phyloP scores from a whole-genome alignment of 2,329 filamentous ascomycete species.

The Ophiostoma ulmi region DNA sequence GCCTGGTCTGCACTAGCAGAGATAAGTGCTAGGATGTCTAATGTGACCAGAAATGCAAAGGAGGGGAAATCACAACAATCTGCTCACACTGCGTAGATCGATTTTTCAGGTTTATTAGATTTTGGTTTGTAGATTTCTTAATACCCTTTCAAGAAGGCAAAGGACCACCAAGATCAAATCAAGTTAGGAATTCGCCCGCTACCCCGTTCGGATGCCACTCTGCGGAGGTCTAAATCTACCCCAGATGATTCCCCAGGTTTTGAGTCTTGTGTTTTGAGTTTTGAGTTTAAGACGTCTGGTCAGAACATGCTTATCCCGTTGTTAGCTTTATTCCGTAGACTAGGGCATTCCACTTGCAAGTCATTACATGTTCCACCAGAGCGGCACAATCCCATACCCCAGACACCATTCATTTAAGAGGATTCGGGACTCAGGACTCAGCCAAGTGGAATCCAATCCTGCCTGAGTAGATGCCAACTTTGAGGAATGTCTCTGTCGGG shows the following conservation, averaged over 20 bases:
- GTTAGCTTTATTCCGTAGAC: too few species aligned
- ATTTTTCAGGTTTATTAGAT: not conserved
- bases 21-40: too few species aligned
- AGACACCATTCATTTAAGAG: not conserved
- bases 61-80: not conserved
- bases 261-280: not conserved
- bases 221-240: not conserved
- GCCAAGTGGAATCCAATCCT: not conserved
- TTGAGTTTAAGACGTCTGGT: too few species aligned
- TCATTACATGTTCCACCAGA: not conserved
- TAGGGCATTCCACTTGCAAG: too few species aligned
- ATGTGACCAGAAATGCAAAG: not conserved
- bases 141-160: too few species aligned
- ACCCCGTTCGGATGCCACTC: not conserved
- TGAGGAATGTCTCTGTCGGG: not conserved
- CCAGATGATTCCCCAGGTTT: conserved; percentile 6
- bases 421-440: not conserved
- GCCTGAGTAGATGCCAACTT: not conserved
- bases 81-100: not conserved
- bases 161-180: not conserved
- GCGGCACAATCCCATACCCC: not conserved
- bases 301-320: too few species aligned
- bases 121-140: too few species aligned
- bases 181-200: not conserved
- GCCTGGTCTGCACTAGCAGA: not conserved